Evolutionary conservation across 2,329 filamentous ascomycete genomes (phyloP), one percentile per base, ranked within the genome.

Genomic region (Diaporthe sp.): DNA sequence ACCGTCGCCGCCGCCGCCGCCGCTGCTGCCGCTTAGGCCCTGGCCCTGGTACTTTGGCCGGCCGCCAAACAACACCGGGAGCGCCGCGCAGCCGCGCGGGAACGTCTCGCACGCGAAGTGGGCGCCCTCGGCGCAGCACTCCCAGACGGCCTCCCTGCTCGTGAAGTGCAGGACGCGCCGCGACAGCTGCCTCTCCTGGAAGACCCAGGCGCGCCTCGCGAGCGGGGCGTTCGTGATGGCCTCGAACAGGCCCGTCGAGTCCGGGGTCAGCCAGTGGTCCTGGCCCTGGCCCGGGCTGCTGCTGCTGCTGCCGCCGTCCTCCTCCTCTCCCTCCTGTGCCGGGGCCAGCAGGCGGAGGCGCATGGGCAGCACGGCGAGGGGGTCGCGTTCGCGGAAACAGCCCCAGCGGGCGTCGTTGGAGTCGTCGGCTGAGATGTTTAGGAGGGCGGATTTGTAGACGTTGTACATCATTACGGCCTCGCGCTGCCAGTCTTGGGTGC

Each of bases 61-160:
- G 13, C 49, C 46, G 12, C 49, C n/a, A 39, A 68, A 68, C 0
- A 68, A 3, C 31, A 15, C 2, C 31, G 22, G 7, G 10, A 53
- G 15, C 19, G 62, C 17, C 31, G 62, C 62, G 4, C 37, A 10
- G 37, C 62, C 62, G 12, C n/a, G 42, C n/a, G 62, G 62, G 28
- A 67, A 67, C 10, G 44, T 67, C 62, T 67, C 62, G 46, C 42
- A 51, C 17, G 62, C 62, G 28, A 67, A 67, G 10, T 67, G n/a
- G 2, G 62, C 12, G 15, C 62, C 62, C 13, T 15, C 25, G 44
- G 82, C 84, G 55, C 53, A 55, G 34, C 57, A 75, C 55, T 74
- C 72, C 60, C 61, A 74, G 7, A 70, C 39, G 19, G 46, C 22
- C 53, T 74, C 72, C n/a, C 51, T 25, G 28, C 46, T 55, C 8